Conservation (phyloP, 352 stramenopile species). For the Globisporangium paddicum region DNA sequence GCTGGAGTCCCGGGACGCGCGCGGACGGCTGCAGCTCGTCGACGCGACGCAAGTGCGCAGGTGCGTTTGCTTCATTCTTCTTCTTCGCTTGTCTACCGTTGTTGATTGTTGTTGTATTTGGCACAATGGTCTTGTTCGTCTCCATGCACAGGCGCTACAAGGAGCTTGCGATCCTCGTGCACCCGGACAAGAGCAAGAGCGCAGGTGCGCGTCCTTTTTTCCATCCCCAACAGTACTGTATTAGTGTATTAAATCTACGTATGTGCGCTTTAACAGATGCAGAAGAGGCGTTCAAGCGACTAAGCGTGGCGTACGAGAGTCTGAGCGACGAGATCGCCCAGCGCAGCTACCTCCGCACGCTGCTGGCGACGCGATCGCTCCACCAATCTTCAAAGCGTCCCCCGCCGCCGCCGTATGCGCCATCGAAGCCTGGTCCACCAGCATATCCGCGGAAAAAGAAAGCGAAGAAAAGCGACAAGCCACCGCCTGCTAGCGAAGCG, state of each 20-base stretch:
- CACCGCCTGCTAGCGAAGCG: neutral
- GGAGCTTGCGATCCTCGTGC: conserved; percentile 41
- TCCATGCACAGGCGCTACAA: conserved; percentile 55
- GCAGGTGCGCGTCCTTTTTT: conserved; percentile 13
- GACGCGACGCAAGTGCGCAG: conserved; percentile 27
- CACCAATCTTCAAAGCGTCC: neutral
- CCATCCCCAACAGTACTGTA: too few species aligned
- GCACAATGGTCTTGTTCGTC: too few species aligned
- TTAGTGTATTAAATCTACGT: neutral
- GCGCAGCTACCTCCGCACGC: conserved; percentile 40
- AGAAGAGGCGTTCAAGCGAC: conserved; percentile 71
- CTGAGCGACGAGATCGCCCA: conserved; percentile 42
- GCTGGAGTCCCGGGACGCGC: conserved; percentile 11
- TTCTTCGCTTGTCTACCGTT: neutral
- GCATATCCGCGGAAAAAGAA: conserved; percentile 20
- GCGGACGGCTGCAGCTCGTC: conserved; percentile 8
- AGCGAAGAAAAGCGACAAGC: conserved; percentile 6
- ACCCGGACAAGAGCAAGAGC: conserved; percentile 59
- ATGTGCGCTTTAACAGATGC: conserved; percentile 33
- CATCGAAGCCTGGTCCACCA: neutral
- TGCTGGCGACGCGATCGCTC: conserved; percentile 12
- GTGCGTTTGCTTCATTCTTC: conserved; percentile 7
- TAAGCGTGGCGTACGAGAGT: conserved; percentile 77
- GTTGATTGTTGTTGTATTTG: neutral
- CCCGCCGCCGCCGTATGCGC: conserved; percentile 1